Percentiles rank a stretch among this genome's conserved stretches.
Evolutionary conservation across 164 flowering plant species (phyloP).

Genomic region (Cinnamomum chago): DNA sequence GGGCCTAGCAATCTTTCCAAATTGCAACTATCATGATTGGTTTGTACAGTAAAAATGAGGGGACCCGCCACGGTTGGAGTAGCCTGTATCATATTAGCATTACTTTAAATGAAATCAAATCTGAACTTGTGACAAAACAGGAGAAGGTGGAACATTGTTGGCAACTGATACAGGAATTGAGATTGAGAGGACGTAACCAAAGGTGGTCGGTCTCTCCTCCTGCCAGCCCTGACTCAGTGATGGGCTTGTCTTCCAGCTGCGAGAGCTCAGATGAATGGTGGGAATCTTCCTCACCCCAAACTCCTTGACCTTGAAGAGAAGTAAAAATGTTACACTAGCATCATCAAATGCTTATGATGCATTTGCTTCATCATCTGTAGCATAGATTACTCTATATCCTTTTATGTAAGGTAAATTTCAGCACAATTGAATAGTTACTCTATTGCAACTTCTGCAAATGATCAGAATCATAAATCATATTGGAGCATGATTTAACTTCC

Average conservation of each 20-base stretch:
- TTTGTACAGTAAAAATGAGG: not conserved
- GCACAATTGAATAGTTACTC: not conserved
- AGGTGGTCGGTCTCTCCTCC: slow-evolving; percentile 37
- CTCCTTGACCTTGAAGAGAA: slow-evolving; percentile 47
- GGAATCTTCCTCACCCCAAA: slow-evolving; percentile 48
- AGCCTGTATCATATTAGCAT: not conserved
- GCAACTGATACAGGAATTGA: slow-evolving; percentile 36
- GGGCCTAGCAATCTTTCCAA: not conserved
- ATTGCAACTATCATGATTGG: not conserved
- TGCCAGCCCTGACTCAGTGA: slow-evolving; percentile 64
- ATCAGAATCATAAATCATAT: not conserved
- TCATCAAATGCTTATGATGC: slow-evolving; percentile 30
- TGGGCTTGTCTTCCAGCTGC: slow-evolving; percentile 57
- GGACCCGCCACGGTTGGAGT: not conserved
- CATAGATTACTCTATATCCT: not conserved
- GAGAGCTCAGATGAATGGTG: slow-evolving; percentile 65
- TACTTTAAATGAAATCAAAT: not conserved
- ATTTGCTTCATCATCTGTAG: not conserved
- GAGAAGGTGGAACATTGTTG: slow-evolving; percentile 56
- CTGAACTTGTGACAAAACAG: slow-evolving; percentile 26
- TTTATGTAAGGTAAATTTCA: no score
- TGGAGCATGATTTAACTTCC: not conserved
- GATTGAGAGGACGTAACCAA: slow-evolving; percentile 27
- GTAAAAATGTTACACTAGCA: slow-evolving; percentile 35
- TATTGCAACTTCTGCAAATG: not conserved